Base-by-base conservation (phyloP, 345 rosid species). In the Iberis pinnata region DNA sequence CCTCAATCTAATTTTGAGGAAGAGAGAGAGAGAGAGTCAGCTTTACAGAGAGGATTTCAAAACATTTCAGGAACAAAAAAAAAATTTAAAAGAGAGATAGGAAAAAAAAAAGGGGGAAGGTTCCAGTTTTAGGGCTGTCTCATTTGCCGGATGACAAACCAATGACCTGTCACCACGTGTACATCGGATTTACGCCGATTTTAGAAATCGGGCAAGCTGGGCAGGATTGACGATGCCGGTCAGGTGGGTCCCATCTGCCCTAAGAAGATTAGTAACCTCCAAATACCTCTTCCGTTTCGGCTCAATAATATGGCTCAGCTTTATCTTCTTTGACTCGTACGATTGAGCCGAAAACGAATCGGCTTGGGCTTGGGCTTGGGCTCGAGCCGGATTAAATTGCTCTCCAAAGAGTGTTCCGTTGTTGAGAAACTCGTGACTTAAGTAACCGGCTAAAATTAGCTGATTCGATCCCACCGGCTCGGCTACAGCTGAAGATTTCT, bases 151-250 rank as follows among this genome's bases (percentile, higher is more conserved):
- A 2, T 1, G 60, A 67, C 56, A 1, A 19, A 43, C 79, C 77
- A 81, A 67, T 77, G 15, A 58, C 18, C 1, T 22, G 32, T 6
- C 11, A 32, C 76, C 85, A 76, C 80, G 78, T 75, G 64, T 43
- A 8, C 7, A 22, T 6, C 25, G 25, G 25, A 22, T 22, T 31
- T 22, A 22, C 25, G 15, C 54, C 56, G 53, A 26, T 50, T 73
- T 78, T 27, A 86, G 25, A 53, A 77, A 73, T 22, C 76, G 78
- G 51, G 80, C 84, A 49, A 89, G 94, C 68, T 82, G 89, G 52
- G 83, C 72, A 17, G 96, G 98, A 69, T 89, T 89, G 43, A 84
- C 73, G 56, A 89, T 72, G 44, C 85, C 96, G 7, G 84, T 75
- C 33, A 89, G 14, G 68, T 84, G 85, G 83, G 76, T 60, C 78